Conservation (phyloP, 2,329 filamentous ascomycete genomes). For the Curvularia verruculosa region DNA sequence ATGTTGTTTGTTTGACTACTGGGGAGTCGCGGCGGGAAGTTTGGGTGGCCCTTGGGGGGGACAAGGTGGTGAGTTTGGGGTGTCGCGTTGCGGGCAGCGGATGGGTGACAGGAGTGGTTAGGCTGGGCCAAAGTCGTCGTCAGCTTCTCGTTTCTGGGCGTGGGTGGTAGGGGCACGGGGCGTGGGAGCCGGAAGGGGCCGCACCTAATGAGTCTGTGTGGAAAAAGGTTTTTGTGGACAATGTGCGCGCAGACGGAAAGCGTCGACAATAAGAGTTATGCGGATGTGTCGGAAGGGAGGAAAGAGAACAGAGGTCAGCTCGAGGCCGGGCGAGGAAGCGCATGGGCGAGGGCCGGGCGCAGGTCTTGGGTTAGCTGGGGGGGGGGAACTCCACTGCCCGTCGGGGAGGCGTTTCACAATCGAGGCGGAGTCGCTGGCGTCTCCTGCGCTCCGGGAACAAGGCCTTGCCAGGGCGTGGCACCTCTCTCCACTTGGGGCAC, state of each 20-base stretch:
- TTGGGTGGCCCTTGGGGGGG: constrained; percentile 36
- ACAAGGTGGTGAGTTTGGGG: constrained; percentile 32
- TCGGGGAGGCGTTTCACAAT: constrained; percentile 28
- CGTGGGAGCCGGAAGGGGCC: constrained; percentile 33
- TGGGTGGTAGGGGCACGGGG: constrained; percentile 37
- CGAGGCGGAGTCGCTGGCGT: constrained; percentile 21
- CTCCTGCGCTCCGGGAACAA: constrained; percentile 6
- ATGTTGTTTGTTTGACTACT: constrained; percentile 28
- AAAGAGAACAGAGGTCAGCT: not conserved
- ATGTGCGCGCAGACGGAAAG: constrained; percentile 1
- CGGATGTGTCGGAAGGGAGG: constrained; percentile 3
- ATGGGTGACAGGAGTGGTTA: constrained; percentile 37
- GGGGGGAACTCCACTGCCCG: constrained; percentile 25
- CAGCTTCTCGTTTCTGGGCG: constrained; percentile 44
- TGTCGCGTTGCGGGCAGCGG: constrained; percentile 25
- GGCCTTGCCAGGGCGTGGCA: not conserved
- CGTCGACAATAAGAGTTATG: not conserved
- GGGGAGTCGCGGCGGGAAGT: constrained; percentile 19
- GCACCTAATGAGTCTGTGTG: constrained; percentile 2
- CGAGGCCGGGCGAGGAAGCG: constrained; percentile 6
- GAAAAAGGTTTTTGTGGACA: not conserved
- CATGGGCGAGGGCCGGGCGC: constrained; percentile 8
- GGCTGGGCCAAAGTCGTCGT: constrained; percentile 45
- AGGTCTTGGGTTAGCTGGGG: constrained; percentile 31
- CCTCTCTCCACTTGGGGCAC: too few relatives aligned